Percentiles rank a stretch among this genome's conserved stretches.
Conservation (phyloP, 1,284 basidiomycete genomes). For the Trametes versicolor region DNA sequence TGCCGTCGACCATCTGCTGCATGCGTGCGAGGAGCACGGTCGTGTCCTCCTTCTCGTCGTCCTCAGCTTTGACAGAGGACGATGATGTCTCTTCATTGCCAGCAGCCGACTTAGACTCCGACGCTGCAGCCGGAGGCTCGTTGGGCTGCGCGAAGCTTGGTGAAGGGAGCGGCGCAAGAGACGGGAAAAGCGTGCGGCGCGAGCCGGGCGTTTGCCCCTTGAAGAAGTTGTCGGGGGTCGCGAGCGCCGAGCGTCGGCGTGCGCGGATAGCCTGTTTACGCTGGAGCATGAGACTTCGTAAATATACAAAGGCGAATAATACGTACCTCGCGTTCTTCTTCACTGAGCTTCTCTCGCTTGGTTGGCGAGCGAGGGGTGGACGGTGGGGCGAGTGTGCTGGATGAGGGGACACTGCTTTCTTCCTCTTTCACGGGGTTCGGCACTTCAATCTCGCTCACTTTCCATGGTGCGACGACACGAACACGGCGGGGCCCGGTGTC, state of each 20-base stretch:
- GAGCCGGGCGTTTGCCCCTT: conserved; percentile 59
- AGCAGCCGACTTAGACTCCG: conserved; percentile 14
- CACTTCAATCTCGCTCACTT: conserved; percentile 61
- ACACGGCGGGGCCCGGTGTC: conserved; percentile 56
- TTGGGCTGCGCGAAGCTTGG: conserved; percentile 29
- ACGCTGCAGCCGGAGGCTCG: conserved; percentile 13
- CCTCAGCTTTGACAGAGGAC: conserved; percentile 34
- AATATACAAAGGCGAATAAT: neutral
- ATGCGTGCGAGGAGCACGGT: conserved; percentile 64
- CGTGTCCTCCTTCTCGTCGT: conserved; percentile 55
- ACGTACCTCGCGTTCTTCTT: conserved; percentile 60
- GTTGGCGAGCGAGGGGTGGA: conserved; percentile 27
- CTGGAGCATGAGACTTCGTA: neutral
- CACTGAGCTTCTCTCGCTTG: conserved; percentile 48
- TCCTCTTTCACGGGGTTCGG: conserved; percentile 42
- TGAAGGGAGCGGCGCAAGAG: conserved; percentile 27
- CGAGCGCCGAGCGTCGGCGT: conserved; percentile 63
- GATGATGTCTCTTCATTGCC: conserved; percentile 25
- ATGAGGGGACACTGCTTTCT: conserved; percentile 6
- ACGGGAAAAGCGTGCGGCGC: conserved; percentile 35
- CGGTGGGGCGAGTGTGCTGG: conserved; percentile 1
- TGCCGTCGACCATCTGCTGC: conserved; percentile 68
- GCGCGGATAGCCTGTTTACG: conserved; percentile 63
- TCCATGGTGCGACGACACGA: conserved; percentile 60
- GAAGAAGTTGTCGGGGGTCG: conserved; percentile 61